Conservation (phyloP, 2,329 filamentous ascomycete species). For the Xenoacremonium recifei region DNA sequence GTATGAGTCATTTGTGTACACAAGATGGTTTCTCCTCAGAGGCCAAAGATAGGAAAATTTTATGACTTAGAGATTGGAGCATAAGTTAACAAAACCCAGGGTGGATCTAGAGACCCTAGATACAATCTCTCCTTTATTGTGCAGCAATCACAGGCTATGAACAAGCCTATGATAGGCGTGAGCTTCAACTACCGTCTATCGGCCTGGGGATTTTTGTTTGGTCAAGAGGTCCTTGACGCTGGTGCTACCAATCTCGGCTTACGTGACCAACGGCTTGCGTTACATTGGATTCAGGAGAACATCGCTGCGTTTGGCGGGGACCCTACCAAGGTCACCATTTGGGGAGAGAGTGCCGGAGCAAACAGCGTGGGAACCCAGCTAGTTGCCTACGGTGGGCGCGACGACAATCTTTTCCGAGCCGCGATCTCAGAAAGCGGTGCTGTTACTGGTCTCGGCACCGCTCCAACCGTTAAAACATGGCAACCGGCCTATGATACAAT, state of each 20-base stretch:
- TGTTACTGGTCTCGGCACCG: slow-evolving; percentile 18
- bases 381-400: slow-evolving; percentile 49
- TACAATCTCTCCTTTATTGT: slow-evolving; percentile 64
- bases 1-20: neutral
- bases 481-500: slow-evolving; percentile 31
- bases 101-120: slow-evolving; percentile 30
- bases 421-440: slow-evolving; percentile 51
- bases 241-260: slow-evolving; percentile 51
- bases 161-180: slow-evolving; percentile 49
- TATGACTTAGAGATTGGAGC: slow-evolving; percentile 15
- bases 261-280: slow-evolving; percentile 47
- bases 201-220: slow-evolving; percentile 52
- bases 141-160: slow-evolving; percentile 37
- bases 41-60: no score
- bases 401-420: slow-evolving; percentile 53
- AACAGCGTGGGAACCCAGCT: slow-evolving; percentile 49
- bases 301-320: slow-evolving; percentile 49
- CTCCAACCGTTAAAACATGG: slow-evolving; percentile 16
- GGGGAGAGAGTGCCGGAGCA: slow-evolving; percentile 54
- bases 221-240: slow-evolving; percentile 38
- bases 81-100: slow-evolving; percentile 23
- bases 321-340: slow-evolving; percentile 46
- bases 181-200: slow-evolving; percentile 51
- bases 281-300: slow-evolving; percentile 51
- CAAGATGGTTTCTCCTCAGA: no score